Evolutionary conservation across 2,329 filamentous ascomycete genomes (phyloP).

Genomic region (Claviceps maximensis): DNA sequence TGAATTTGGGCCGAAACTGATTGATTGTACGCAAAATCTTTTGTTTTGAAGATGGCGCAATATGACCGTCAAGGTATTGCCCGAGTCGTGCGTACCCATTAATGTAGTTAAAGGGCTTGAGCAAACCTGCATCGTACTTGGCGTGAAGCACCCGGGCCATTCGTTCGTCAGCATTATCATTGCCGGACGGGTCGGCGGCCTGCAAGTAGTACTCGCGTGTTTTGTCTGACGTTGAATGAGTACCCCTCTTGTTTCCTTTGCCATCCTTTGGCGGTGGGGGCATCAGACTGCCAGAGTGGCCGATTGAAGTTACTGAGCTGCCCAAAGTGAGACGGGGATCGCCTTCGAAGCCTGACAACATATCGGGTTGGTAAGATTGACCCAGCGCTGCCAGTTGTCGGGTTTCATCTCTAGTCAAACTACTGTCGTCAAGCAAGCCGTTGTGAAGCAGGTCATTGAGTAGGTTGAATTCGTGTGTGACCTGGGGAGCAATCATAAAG

Average conservation of each 20-base stretch:
- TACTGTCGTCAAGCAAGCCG: slow-evolving; percentile 74
- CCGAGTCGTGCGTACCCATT: slow-evolving; percentile 86
- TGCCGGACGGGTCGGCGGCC: slow-evolving; percentile 83
- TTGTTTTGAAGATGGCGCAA: slow-evolving; percentile 69
- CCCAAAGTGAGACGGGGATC: slow-evolving; percentile 19
- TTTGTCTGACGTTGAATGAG: slow-evolving; percentile 59
- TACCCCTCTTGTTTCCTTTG: slow-evolving; percentile 44
- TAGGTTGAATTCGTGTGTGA: slow-evolving; percentile 91
- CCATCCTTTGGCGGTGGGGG: slow-evolving; percentile 32
- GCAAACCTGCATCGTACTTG: slow-evolving; percentile 87
- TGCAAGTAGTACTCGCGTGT: slow-evolving; percentile 91
- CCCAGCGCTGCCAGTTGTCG: slow-evolving; percentile 33
- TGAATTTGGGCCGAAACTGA: slow-evolving; percentile 87
- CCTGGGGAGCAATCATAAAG: slow-evolving; percentile 87
- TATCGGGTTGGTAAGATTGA: slow-evolving; percentile 29
- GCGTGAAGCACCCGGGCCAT: slow-evolving; percentile 91
- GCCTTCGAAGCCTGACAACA: slow-evolving; percentile 35
- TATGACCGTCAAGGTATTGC: slow-evolving; percentile 81
- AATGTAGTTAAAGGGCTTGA: slow-evolving; percentile 97
- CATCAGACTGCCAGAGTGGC: slow-evolving; percentile 26
- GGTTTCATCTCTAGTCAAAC: slow-evolving; percentile 52
- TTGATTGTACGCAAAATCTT: slow-evolving; percentile 88
- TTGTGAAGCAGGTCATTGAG: slow-evolving; percentile 94
- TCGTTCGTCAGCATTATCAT: slow-evolving; percentile 75
- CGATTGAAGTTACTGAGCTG: slow-evolving; percentile 11